phyloP scores from a whole-genome alignment of 768 basidiomycete species.

The Xerocomus potaroensis region DNA sequence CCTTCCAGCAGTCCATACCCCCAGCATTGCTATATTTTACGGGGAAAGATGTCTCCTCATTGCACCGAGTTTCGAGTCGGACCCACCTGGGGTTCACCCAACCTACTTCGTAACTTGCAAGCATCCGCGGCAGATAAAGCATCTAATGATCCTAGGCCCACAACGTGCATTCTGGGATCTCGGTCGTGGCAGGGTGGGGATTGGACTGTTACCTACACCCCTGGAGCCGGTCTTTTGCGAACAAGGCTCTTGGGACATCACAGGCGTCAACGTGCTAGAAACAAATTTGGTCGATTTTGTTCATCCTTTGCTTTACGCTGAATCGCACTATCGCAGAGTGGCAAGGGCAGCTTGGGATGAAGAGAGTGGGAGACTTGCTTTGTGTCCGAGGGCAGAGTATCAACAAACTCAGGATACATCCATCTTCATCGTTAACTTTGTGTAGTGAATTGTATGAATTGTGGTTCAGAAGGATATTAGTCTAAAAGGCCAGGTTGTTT shows the following conservation, averaged over 20 bases:
- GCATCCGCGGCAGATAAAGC: conserved; percentile 1
- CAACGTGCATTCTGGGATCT: conserved; percentile 15
- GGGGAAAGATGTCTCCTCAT: conserved; percentile 9
- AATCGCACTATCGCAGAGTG: background rate
- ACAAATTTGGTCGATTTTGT: conserved; percentile 2
- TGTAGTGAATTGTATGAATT: background rate
- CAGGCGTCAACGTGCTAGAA: conserved; percentile 1
- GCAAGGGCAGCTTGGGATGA: conserved; percentile 12
- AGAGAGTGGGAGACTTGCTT: conserved; percentile 10
- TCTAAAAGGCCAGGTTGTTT: too few relatives aligned
- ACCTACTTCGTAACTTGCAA: conserved; percentile 12
- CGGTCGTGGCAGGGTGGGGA: conserved; percentile 6
- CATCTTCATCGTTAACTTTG: conserved; percentile 2
- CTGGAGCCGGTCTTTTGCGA: conserved; percentile 4
- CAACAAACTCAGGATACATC: background rate
- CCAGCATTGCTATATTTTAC: conserved; percentile 9
- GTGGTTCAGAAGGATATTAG: too few relatives aligned
- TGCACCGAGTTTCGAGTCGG: conserved; percentile 6
- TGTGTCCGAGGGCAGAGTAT: conserved; percentile 3
- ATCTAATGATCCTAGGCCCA: conserved; percentile 7
- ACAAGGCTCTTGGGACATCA: conserved; percentile 4
- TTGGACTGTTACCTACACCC: conserved; percentile 3
- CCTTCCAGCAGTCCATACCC: conserved; percentile 6
- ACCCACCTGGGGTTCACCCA: conserved; percentile 8
- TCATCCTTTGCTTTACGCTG: background rate